phyloP scores from a whole-genome alignment of 192 early-diverging fungal genomes.

The Thamnidium elegans region DNA sequence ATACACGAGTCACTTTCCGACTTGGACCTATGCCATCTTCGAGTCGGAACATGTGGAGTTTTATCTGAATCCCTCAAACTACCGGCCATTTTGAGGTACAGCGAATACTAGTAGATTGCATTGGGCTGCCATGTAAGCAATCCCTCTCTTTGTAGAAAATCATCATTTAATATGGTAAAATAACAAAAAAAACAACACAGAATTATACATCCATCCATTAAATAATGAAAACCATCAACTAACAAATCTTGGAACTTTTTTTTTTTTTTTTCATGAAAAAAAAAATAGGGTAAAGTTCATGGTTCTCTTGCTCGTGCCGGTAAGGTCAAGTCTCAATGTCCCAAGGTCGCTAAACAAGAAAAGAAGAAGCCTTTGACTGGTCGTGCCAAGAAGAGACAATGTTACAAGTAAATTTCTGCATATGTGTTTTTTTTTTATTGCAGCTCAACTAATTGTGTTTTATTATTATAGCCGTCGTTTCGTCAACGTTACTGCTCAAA shows the following conservation, averaged over 20 bases:
- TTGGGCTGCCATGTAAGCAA: too few relatives aligned
- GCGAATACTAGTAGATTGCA: too few relatives aligned
- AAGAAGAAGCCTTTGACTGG: constrained; percentile 92
- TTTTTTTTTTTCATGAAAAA: neutral
- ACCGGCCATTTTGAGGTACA: too few relatives aligned
- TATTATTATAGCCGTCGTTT: constrained; percentile 70
- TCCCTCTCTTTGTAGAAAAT: constrained; percentile 17
- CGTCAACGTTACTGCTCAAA: constrained; percentile 84
- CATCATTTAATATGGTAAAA: constrained; percentile 29
- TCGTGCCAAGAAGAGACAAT: constrained; percentile 95
- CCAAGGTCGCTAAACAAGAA: constrained; percentile 97
- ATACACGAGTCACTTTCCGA: neutral
- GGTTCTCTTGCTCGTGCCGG: constrained; percentile 99
- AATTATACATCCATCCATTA: constrained; percentile 18
- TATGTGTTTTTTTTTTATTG: neutral
- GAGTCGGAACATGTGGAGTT: too few relatives aligned
- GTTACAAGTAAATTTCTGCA: constrained; percentile 53
- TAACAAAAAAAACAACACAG: neutral
- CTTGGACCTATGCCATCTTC: too few relatives aligned
- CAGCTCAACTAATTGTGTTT: neutral
- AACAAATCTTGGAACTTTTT: neutral
- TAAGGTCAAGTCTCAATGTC: constrained; percentile 99
- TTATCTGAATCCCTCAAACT: too few relatives aligned
- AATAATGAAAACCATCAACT: neutral
- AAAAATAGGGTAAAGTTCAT: constrained; percentile 96